phyloP scores from a whole-genome alignment of 192 early-diverging fungal genomes.

The Piromyces finnis region DNA sequence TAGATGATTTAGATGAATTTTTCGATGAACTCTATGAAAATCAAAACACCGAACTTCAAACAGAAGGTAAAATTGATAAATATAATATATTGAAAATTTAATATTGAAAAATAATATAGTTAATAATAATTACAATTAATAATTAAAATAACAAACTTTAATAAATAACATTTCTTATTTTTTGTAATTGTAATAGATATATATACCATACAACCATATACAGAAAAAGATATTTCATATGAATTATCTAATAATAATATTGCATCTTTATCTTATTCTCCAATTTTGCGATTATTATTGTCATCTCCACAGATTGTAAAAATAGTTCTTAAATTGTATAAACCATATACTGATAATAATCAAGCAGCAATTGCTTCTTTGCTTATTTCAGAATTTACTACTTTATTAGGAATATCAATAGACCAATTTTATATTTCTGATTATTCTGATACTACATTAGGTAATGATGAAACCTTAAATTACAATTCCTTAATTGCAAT shows the following conservation, averaged over 20 bases:
- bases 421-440: background rate
- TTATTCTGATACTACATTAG: background rate
- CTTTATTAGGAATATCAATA: background rate
- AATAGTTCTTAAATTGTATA: background rate
- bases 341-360: background rate
- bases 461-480: background rate
- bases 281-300: background rate
- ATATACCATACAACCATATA: background rate
- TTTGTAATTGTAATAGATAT: too few species aligned
- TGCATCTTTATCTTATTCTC: background rate
- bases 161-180: too few species aligned
- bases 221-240: background rate
- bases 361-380: background rate
- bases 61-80: background rate
- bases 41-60: background rate
- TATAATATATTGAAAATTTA: too few species aligned
- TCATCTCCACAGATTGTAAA: background rate
- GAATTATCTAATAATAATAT: background rate
- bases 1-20: constrained; percentile 21
- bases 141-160: background rate
- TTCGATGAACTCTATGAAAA: constrained; percentile 16
- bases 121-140: background rate
- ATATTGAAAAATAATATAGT: too few species aligned
- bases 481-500: background rate
- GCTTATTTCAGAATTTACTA: background rate